Base-by-base conservation (phyloP, 208 protist genomes). In the Crithidia mellificae region DNA sequence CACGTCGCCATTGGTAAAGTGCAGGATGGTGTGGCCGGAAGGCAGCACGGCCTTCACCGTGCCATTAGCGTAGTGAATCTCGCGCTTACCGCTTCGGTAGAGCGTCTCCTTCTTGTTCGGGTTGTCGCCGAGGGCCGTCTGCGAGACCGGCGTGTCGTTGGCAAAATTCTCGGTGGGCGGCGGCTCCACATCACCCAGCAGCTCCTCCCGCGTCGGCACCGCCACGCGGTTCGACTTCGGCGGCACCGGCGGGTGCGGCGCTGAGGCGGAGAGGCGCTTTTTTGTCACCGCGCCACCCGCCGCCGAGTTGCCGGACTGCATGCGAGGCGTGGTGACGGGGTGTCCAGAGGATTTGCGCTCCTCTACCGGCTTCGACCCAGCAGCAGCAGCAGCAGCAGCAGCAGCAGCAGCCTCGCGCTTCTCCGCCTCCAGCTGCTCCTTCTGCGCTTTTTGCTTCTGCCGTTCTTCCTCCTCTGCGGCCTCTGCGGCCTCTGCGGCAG, bases 1-100 rank as follows among this genome's bases (percentile, higher is more conserved):
- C 15, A 96, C 66, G 53, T 98, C 95, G 14, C 92, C 92, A 69
- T 98, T 98, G 22, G 81, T 90, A 72, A 98, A 98, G 59, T 89
- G 85, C 29, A 98, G 66, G 15, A 92, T 71, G 3, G 82, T 82
- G 68, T 93, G 88, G 5, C 90, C 88, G 11, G 87, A 90, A 5
- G 92, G 88, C 38, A 97, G 78, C 25, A 97, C 74, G 0, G 87
- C 66, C 80, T 98, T 98, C 29, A 80, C 69, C 14, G 94, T 98
- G 54, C 93, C 94, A 73, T 98, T 98, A 5, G 86, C 72, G 71
- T 96, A 97, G 74, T 93, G 76, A 27, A 97, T 91, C 61, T 96
- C 93, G 14, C 88, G 81, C 83, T 95, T 96, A 19, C 94, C 90
- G 52, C 90, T 96, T 51, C 78, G 81, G 78, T 94, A 97, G 41